Evolutionary conservation across 1,284 basidiomycete genomes (phyloP), one percentile per base, ranked within the genome.

Genomic region (Trichosporon ovoides): DNA sequence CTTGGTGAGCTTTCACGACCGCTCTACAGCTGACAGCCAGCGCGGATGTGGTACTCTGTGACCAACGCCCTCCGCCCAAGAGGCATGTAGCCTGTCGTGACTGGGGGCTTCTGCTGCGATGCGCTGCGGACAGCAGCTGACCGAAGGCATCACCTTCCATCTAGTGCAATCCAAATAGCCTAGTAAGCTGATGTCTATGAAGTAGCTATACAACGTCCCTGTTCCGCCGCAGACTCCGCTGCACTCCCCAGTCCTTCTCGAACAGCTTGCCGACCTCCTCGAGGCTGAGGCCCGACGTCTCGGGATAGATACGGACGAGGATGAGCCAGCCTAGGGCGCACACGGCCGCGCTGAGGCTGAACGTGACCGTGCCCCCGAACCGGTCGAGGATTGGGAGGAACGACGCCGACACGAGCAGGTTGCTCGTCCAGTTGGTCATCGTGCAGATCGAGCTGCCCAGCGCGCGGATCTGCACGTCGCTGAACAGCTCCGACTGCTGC

Each of bases 401-500:
- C 6, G 81, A 92, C 18, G 87, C 84, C 2, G 84, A 84, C 67
- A 91, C 87, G 67, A 91, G 79, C 35, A 91, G 80, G 74, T 91
- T 91, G 18, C 81, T 68, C 16, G 79, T 82, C 89, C 89, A 91
- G 77, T 90, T 90, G 33, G 83, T 86, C 3, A 87, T 85, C 0
- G 88, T 91, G n/a, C 85, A 81, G 60, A 91, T 80, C 3, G 86
- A 87, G 12, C 87, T 87, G 20, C 89, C 89, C 50, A 91, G 83
- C 3, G 89, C 89, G 56, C 89, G 84, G 9, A 90, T 88, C 79
- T 89, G 87, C 28, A 89, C 81, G 10, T 80, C 81, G 12, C 50
- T 40, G 76, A 91, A 91, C 24, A 91, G 81, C 72, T 91, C 89
- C 60, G 88, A 88, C 71, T 91, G 89, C 68, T 90, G 88, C 89